Evolutionary conservation across 306 rosid species (phyloP).

Genomic region (Vigna trinervia): DNA sequence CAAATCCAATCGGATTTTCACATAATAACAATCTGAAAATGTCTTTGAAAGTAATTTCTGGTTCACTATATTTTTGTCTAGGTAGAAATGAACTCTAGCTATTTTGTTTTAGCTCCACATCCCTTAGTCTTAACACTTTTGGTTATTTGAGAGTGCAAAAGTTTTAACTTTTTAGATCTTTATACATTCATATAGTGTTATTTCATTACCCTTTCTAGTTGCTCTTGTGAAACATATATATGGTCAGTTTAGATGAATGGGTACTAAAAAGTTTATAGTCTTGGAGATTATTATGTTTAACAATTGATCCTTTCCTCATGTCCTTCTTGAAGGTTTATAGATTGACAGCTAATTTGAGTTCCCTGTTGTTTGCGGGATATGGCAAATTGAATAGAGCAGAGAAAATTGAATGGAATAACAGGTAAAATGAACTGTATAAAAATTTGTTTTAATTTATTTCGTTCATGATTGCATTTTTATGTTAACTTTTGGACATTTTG

Average conservation of each 20-base stretch:
- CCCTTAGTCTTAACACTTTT: constrained; percentile 17
- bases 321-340: constrained; percentile 75
- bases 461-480: constrained; percentile 31
- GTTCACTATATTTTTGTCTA: constrained; percentile 4
- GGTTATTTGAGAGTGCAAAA: constrained; percentile 30
- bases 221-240: constrained; percentile 14
- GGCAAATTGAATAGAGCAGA: constrained; percentile 56
- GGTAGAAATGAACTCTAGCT: constrained; percentile 20
- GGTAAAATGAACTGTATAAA: constrained; percentile 61
- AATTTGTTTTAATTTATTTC: constrained; percentile 31
- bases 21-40: constrained; percentile 13
- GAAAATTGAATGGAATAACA: constrained; percentile 88
- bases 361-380: constrained; percentile 56
- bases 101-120: constrained; percentile 23
- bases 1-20: neutral
- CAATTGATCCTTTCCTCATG: constrained; percentile 15
- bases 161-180: constrained; percentile 11
- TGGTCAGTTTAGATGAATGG: constrained; percentile 16
- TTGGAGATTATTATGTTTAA: constrained; percentile 6
- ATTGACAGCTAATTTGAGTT: constrained; percentile 66
- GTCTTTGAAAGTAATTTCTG: neutral
- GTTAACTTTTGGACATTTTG: constrained; percentile 31
- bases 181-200: constrained; percentile 1
- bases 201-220: constrained; percentile 29
- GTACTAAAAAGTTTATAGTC: neutral